A percentile compares a stretch with the other conserved stretches of the same genome.
Conservation (phyloP, 1,284 basidiomycete genomes). For the Mrakiaceae sp. region DNA sequence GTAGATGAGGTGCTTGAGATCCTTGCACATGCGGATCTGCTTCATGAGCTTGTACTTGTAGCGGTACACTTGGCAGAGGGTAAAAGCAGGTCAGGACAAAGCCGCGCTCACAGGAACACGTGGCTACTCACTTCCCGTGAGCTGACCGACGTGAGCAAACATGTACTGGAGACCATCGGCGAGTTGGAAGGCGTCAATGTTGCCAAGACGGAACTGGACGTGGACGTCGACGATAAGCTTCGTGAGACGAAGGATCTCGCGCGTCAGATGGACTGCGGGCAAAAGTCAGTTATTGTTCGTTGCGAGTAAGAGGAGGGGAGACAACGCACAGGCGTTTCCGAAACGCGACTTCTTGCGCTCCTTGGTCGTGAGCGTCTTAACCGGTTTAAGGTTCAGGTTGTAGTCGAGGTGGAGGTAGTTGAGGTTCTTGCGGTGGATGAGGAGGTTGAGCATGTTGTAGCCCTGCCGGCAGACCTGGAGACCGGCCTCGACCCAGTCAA, state of each 20-base stretch:
- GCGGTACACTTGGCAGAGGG: constrained; percentile 11
- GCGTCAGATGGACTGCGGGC: constrained; percentile 67
- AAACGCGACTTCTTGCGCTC: constrained; percentile 99
- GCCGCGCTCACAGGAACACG: constrained; percentile 53
- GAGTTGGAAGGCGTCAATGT: constrained; percentile 98
- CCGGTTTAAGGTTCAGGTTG: constrained; percentile 93
- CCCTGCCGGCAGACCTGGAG: constrained; percentile 97
- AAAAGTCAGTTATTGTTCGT: neutral
- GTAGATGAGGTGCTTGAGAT: constrained; percentile 85
- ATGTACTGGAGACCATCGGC: constrained; percentile 98
- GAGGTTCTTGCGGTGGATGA: constrained; percentile 99
- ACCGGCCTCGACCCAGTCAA: constrained; percentile 99
- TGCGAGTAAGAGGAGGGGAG: neutral
- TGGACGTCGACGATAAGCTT: constrained; percentile 98
- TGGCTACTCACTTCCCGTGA: constrained; percentile 53
- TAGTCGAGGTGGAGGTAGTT: constrained; percentile 91
- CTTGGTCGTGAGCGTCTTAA: constrained; percentile 98
- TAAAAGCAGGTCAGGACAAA: neutral
- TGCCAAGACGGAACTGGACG: constrained; percentile 96
- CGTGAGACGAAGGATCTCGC: constrained; percentile 92
- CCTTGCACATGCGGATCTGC: constrained; percentile 99
- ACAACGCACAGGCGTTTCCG: constrained; percentile 70
- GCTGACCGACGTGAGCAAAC: constrained; percentile 91
- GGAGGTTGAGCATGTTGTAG: constrained; percentile 97
- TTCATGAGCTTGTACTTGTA: constrained; percentile 99